Evolutionary conservation across 495 filamentous ascomycete genomes (phyloP).

Genomic region (Podospora pseudopauciseta): DNA sequence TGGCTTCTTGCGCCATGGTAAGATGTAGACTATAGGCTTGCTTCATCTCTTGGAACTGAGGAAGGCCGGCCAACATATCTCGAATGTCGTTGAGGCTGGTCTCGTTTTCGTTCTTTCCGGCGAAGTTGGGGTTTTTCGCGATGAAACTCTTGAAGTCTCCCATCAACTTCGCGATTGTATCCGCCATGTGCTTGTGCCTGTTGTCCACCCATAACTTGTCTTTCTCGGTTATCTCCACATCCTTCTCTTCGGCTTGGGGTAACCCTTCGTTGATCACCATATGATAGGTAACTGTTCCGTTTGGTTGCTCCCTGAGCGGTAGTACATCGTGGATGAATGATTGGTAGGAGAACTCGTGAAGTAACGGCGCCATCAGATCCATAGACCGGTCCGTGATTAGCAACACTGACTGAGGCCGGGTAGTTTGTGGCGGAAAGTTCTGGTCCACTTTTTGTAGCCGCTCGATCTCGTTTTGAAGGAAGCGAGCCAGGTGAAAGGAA

Average conservation of each 20-base stretch:
- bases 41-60: conserved; percentile 92
- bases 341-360: conserved; percentile 98
- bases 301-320: conserved; percentile 65
- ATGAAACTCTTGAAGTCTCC: conserved; percentile 89
- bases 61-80: conserved; percentile 92
- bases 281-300: conserved; percentile 81
- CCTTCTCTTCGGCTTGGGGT: conserved; percentile 68
- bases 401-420: conserved; percentile 76
- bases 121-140: conserved; percentile 89
- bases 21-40: conserved; percentile 92
- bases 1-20: conserved; percentile 96
- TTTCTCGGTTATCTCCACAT: conserved; percentile 83
- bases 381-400: conserved; percentile 88
- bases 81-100: conserved; percentile 86
- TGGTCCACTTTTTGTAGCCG: conserved; percentile 74
- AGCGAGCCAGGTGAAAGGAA: conserved; percentile 82
- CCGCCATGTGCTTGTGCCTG: conserved; percentile 94
- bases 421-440: conserved; percentile 77
- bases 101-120: conserved; percentile 61
- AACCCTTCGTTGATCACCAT: conserved; percentile 69
- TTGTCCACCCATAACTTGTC: conserved; percentile 93
- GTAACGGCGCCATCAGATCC: conserved; percentile 78
- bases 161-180: conserved; percentile 90
- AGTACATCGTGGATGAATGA: conserved; percentile 95
- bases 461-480: conserved; percentile 87